phyloP scores from a whole-genome alignment of 176 grass and related monocot genomes.

The Carex parvula region DNA sequence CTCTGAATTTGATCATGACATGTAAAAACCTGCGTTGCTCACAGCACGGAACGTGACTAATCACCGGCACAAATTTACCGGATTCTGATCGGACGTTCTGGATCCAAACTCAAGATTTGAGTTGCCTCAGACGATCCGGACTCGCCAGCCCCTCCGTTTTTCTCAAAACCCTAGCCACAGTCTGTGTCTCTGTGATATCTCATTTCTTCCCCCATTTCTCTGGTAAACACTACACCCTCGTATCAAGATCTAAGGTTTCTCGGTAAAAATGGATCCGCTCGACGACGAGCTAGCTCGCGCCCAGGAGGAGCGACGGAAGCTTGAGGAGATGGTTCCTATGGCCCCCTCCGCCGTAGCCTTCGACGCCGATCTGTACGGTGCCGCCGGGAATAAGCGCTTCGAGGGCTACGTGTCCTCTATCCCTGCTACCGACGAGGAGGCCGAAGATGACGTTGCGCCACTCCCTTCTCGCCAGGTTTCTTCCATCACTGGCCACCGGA shows the following conservation, averaged over 20 bases:
- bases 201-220: neutral
- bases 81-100: no score
- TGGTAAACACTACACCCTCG: neutral
- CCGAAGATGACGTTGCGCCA: slow-evolving; percentile 31
- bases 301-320: slow-evolving; percentile 80
- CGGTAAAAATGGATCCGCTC: slow-evolving; percentile 51
- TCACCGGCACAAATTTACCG: no score
- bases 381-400: slow-evolving; percentile 61
- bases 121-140: no score
- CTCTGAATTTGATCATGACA: no score
- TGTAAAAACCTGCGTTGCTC: no score
- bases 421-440: slow-evolving; percentile 71
- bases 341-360: slow-evolving; percentile 60
- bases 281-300: slow-evolving; percentile 71
- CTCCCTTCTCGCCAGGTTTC: slow-evolving; percentile 59
- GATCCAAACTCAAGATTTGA: no score
- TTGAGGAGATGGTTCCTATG: slow-evolving; percentile 61
- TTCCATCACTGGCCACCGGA: slow-evolving; percentile 63
- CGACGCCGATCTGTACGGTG: slow-evolving; percentile 91
- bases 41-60: no score
- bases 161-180: neutral
- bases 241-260: neutral
- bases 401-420: slow-evolving; percentile 90
- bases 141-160: no score
- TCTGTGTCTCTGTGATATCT: no score